These are phyloP conservation scores for Termitomyces sp. DNA, from an alignment of 768 basidiomycete species.

Conservation along the genomic window DNA sequence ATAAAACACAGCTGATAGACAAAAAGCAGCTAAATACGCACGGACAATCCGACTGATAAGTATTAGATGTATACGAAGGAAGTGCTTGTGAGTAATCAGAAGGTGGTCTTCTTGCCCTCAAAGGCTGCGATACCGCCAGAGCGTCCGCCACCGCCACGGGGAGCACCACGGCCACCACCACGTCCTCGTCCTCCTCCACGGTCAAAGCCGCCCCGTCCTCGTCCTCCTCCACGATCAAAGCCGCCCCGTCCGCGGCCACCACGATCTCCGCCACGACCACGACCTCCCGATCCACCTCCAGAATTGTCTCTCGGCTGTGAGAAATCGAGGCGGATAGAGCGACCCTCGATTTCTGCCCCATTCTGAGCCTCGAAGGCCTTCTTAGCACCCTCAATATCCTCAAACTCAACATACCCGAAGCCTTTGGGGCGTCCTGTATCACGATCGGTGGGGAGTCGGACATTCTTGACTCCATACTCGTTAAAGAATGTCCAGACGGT, in stretches of 20 bases:
- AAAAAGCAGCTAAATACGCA: not conserved
- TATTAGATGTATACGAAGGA: not conserved
- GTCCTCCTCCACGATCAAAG: slow-evolving; percentile 28
- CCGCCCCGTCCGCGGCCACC: slow-evolving; percentile 27
- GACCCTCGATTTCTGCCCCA: slow-evolving; percentile 77
- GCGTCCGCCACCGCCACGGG: slow-evolving; percentile 41
- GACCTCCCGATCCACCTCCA: slow-evolving; percentile 20
- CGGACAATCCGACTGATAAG: not conserved
- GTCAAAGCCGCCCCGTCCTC: slow-evolving; percentile 32
- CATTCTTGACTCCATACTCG: slow-evolving; percentile 82
- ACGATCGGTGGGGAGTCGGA: slow-evolving; percentile 88
- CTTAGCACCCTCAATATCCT: slow-evolving; percentile 71
- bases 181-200: slow-evolving; percentile 36
- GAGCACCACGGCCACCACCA: slow-evolving; percentile 36
- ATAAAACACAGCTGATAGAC: slow-evolving; percentile 3
- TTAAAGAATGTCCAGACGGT: slow-evolving; percentile 85
- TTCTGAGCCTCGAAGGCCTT: slow-evolving; percentile 68
- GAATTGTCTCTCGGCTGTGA: slow-evolving; percentile 69
- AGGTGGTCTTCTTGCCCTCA: slow-evolving; percentile 67
- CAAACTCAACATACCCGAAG: slow-evolving; percentile 95
- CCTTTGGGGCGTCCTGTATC: slow-evolving; percentile 90
- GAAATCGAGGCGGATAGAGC: slow-evolving; percentile 78
- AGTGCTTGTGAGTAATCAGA: slow-evolving; percentile 22
- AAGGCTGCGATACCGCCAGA: slow-evolving; percentile 59
- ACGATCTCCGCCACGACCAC: slow-evolving; percentile 20